Conservation (phyloP, 768 basidiomycete genomes). For the Stropharia rugosoannulata region DNA sequence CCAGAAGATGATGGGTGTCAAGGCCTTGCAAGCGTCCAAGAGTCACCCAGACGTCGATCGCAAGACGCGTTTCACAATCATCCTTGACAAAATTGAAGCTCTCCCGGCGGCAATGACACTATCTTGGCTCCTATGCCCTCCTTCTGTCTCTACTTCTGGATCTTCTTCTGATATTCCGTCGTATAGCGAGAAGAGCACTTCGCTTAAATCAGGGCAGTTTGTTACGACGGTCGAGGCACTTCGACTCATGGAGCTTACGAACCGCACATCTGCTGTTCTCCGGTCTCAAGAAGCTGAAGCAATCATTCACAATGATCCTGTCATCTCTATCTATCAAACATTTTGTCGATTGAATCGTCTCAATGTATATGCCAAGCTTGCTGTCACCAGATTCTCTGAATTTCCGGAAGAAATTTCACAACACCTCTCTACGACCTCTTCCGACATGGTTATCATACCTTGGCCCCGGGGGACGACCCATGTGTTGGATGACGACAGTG, state of each 20-base stretch:
- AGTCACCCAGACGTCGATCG: constrained; percentile 31
- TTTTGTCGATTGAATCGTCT: constrained; percentile 74
- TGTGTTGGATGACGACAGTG: constrained; percentile 20
- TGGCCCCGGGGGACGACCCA: constrained; percentile 60
- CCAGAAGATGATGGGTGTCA: constrained; percentile 14
- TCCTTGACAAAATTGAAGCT: constrained; percentile 82
- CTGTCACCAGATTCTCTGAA: constrained; percentile 71
- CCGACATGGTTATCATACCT: constrained; percentile 80
- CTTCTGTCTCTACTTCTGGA: neutral
- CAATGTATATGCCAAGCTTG: constrained; percentile 63
- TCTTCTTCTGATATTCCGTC: constrained; percentile 9
- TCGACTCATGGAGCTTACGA: constrained; percentile 86
- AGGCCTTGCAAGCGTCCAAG: constrained; percentile 11
- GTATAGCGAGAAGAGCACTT: constrained; percentile 23
- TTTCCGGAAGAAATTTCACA: constrained; percentile 65
- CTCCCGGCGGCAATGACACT: constrained; percentile 82
- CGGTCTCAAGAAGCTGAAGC: constrained; percentile 74
- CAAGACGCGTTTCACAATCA: constrained; percentile 64
- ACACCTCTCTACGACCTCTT: constrained; percentile 52
- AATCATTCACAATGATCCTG: constrained; percentile 66
- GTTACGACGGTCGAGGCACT: constrained; percentile 65
- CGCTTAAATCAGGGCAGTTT: neutral
- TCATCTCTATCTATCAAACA: constrained; percentile 75
- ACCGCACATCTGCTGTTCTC: constrained; percentile 85
- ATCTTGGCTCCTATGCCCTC: constrained; percentile 61